Evolutionary conservation across 1,139 yeast genomes (phyloP), one percentile per base, ranked within the genome.

Genomic region (Saccharomyces hybrid): DNA sequence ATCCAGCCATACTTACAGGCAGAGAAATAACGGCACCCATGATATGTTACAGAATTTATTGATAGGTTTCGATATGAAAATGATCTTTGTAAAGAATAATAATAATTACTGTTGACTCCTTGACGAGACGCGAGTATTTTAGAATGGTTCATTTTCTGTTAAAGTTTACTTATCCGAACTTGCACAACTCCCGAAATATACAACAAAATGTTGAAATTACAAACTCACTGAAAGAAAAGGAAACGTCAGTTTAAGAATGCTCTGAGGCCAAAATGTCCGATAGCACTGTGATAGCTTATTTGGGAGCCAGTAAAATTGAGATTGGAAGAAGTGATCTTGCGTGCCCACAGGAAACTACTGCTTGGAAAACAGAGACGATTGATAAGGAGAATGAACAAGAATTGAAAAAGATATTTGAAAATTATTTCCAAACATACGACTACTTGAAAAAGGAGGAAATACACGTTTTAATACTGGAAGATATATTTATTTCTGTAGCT

Each of bases 11-110:
- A 51, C 80, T 73, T 1, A 82, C 65, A 1, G 85, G 84, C 44
- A 90, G 62, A 3, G 97, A 89, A 11, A 91, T 70, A 14, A 85
- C 75, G 5, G 89, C 95, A 48, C 98, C 98, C 98, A 91, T 91
- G 32, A 6, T 52, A 11, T 46, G 13, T 26, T 46, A 11, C 48
- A 28, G 31, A 8, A 27, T 13, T 8, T 27, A 3, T 5, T 9
- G 26, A 5, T 4, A 41, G 26, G 16, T 14, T 46, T 13, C 7
- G 31, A 46, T 28, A 46, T 14, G 23, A 14, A 46, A 46, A 3
- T 16, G 4, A 4, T 19, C 23, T 19, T 3, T 19, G 23, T 19
- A 19, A 19, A 3, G 4, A 19, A 19, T 3, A 19, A 19, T 19
- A 19, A 19, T 19, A 19, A 3, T 19, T 19, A 19, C 25, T 38